These are phyloP conservation scores for Trichoderma koningiopsis DNA, from an alignment of 2,329 filamentous ascomycete species.

Conservation along the genomic window DNA sequence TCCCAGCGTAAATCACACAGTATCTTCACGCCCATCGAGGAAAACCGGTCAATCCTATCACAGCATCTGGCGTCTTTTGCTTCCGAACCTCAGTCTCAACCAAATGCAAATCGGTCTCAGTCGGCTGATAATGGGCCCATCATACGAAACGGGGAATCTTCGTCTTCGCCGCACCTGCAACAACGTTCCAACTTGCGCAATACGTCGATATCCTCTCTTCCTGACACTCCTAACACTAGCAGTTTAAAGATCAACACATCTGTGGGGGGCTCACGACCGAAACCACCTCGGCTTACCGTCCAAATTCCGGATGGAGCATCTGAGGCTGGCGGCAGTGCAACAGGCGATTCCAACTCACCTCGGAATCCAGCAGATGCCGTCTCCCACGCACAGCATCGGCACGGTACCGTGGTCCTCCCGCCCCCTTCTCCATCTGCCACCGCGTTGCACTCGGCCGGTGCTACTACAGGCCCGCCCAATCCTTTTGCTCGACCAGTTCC, in stretches of 20 bases:
- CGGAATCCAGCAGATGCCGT: slow-evolving; percentile 62
- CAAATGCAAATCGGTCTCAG: slow-evolving; percentile 58
- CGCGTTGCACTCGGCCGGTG: slow-evolving; percentile 84
- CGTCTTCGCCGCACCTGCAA: slow-evolving; percentile 60
- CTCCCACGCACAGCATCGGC: slow-evolving; percentile 54
- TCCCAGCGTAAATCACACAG: slow-evolving; percentile 82
- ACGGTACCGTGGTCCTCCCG: slow-evolving; percentile 75
- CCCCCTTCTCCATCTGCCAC: slow-evolving; percentile 90
- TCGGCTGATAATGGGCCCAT: slow-evolving; percentile 65
- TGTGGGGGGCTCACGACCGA: slow-evolving; percentile 70
- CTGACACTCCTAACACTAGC: slow-evolving; percentile 74
- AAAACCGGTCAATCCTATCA: slow-evolving; percentile 83
- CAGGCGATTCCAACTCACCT: slow-evolving; percentile 69
- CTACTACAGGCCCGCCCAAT: slow-evolving; percentile 88
- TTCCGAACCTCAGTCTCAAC: slow-evolving; percentile 49
- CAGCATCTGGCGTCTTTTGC: slow-evolving; percentile 76
- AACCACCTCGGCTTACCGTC: slow-evolving; percentile 79
- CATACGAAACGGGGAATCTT: slow-evolving; percentile 52
- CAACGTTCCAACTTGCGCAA: slow-evolving; percentile 53
- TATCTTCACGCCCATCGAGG: slow-evolving; percentile 97
- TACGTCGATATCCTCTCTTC: slow-evolving; percentile 61
- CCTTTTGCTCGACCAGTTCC: slow-evolving; percentile 89
- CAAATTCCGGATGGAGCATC: slow-evolving; percentile 93
- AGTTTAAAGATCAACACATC: slow-evolving; percentile 62
- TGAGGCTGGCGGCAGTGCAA: slow-evolving; percentile 72